Percentiles rank a stretch among this genome's conserved stretches.
Conservation (phyloP, 2,329 filamentous ascomycete species). For the Verticillium nubilum region DNA sequence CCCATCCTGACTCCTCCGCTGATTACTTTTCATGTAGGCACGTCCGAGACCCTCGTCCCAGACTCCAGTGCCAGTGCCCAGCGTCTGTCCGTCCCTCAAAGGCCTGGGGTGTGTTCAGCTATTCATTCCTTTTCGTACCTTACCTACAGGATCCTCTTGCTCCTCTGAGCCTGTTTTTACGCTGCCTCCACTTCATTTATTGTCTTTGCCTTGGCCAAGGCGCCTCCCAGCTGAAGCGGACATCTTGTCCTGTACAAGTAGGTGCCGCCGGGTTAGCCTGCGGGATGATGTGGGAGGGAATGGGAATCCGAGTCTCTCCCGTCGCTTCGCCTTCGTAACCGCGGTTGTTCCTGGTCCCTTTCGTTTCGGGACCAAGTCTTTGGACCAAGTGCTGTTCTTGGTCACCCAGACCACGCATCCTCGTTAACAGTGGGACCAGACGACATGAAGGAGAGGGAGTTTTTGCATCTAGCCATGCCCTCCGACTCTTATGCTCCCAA, state of each 20-base stretch:
- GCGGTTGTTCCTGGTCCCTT: background rate
- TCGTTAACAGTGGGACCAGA: background rate
- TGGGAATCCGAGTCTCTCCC: background rate
- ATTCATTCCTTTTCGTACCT: background rate
- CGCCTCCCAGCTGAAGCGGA: background rate
- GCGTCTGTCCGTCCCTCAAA: too few species aligned
- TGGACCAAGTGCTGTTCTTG: background rate
- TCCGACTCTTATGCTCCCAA: background rate
- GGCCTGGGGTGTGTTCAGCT: background rate
- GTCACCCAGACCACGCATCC: background rate
- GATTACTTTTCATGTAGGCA: background rate
- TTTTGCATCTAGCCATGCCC: background rate
- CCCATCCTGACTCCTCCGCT: background rate
- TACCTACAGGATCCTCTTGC: background rate
- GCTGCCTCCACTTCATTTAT: background rate
- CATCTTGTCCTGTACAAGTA: background rate
- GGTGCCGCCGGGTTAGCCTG: background rate
- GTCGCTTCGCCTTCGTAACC: background rate
- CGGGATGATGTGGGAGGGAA: background rate
- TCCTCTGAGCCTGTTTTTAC: background rate
- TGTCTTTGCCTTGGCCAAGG: background rate
- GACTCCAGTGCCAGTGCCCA: too few species aligned
- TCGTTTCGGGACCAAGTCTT: background rate
- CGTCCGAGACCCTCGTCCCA: background rate
- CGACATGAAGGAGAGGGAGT: background rate